Evolutionary conservation across 495 filamentous ascomycete species (phyloP).

Genomic region (Sporormia fimetaria): DNA sequence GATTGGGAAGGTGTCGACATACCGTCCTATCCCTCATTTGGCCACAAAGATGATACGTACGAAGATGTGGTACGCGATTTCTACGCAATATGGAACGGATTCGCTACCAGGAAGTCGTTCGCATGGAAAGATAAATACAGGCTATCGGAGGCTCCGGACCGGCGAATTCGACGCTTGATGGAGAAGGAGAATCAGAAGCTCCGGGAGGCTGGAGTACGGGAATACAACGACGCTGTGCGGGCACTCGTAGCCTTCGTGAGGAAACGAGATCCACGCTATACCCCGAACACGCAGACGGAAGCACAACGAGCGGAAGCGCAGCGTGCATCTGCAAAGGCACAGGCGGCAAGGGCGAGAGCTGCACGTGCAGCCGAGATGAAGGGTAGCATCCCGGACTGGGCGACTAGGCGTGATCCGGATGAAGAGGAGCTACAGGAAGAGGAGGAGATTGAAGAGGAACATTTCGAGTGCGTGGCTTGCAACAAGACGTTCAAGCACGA

Average conservation of each 20-base stretch:
- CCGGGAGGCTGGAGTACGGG: constrained; percentile 68
- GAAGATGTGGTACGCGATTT: constrained; percentile 66
- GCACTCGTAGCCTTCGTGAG: constrained; percentile 82
- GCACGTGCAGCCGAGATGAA: constrained; percentile 65
- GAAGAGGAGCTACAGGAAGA: constrained; percentile 47
- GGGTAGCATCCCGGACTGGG: constrained; percentile 68
- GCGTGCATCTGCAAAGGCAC: constrained; percentile 65
- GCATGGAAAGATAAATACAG: constrained; percentile 80
- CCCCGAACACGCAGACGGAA: constrained; percentile 55
- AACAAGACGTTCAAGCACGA: constrained; percentile 89
- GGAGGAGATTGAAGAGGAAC: constrained; percentile 41
- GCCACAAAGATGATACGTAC: constrained; percentile 52
- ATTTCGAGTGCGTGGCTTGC: constrained; percentile 84
- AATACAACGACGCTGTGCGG: constrained; percentile 88
- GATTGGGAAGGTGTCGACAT: constrained; percentile 51
- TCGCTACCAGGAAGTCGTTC: constrained; percentile 76
- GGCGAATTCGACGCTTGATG: constrained; percentile 69
- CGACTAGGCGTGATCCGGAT: constrained; percentile 42
- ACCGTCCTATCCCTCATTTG: constrained; percentile 69
- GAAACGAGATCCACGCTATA: constrained; percentile 82
- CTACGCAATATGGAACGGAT: constrained; percentile 69
- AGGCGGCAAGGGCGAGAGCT: constrained; percentile 72
- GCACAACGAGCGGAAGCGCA: constrained; percentile 68
- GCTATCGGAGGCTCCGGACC: constrained; percentile 75
- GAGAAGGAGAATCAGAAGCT: constrained; percentile 88